Percentiles rank a stretch among this genome's conserved stretches.
phyloP scores from a whole-genome alignment of 352 stramenopile species.

The Globisporangium yorkense region DNA sequence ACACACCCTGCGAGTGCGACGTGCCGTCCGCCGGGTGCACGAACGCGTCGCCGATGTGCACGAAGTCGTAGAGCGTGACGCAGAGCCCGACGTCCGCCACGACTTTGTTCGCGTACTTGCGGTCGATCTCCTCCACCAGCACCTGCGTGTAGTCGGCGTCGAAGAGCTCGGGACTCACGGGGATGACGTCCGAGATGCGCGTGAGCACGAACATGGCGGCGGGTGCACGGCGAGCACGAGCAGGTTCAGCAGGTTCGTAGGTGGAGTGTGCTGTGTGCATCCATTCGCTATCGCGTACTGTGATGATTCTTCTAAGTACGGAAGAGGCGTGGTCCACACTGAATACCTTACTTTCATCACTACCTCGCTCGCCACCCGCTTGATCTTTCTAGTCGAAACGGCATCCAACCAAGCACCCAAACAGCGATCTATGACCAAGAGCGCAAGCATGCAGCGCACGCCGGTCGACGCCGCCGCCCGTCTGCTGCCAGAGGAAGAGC shows the following conservation, averaged over 20 bases:
- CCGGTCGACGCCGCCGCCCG: no score
- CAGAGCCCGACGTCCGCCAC: constrained; percentile 84
- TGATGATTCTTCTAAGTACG: no score
- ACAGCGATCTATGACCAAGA: no score
- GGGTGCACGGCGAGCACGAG: background rate
- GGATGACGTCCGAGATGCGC: constrained; percentile 83
- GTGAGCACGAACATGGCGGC: constrained; percentile 76
- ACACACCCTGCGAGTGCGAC: constrained; percentile 71
- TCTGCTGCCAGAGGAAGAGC: background rate
- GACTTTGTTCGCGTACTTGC: constrained; percentile 90
- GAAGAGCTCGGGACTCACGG: constrained; percentile 73
- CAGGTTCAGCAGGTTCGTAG: background rate
- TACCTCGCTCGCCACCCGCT: no score
- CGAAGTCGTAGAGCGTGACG: constrained; percentile 87
- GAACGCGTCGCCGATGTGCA: constrained; percentile 82
- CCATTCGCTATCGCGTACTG: background rate
- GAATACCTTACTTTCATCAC: no score
- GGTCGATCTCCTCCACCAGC: constrained; percentile 85
- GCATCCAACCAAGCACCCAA: no score
- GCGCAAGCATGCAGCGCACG: no score
- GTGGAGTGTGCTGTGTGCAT: background rate
- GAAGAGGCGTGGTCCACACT: no score
- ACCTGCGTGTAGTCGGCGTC: constrained; percentile 81
- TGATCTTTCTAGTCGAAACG: no score
- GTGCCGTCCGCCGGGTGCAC: constrained; percentile 82